These are phyloP conservation scores for Hyparrhenia diplandra DNA, from an alignment of 176 grass and related monocot species.

Conservation along the genomic window DNA sequence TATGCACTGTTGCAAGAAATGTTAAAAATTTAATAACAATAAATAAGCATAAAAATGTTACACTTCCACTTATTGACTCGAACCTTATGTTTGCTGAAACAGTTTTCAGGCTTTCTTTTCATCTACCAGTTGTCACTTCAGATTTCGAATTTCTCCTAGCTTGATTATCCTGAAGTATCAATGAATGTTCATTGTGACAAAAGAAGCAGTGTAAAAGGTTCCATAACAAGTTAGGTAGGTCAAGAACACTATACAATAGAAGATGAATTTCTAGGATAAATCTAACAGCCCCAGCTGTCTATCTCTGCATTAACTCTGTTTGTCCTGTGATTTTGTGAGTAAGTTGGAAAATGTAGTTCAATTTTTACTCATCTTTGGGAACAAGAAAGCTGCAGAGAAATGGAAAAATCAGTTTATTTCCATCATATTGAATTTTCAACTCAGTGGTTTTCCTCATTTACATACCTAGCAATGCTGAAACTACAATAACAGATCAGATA, in stretches of 20 bases:
- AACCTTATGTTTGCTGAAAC: background rate
- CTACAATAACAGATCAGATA: constrained; percentile 13
- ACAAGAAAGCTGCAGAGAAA: background rate
- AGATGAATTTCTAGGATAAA: background rate
- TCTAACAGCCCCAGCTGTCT: background rate
- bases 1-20: too few relatives aligned
- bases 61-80: background rate
- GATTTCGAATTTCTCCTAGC: background rate
- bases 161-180: constrained; percentile 7
- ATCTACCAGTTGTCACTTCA: background rate
- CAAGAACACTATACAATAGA: constrained; percentile 8
- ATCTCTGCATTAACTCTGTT: background rate
- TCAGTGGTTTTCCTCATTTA: background rate
- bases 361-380: background rate
- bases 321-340: background rate
- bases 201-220: background rate
- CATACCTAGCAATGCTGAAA: background rate
- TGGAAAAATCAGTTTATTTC: background rate
- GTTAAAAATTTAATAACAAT: too few relatives aligned
- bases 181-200: background rate
- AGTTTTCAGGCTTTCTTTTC: background rate
- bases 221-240: background rate
- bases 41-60: too few relatives aligned
- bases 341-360: background rate
- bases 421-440: background rate